A percentile compares a stretch with the other conserved stretches of the same genome.
Evolutionary conservation across 768 basidiomycete species (phyloP).

Genomic region (Podaxis pistillaris): DNA sequence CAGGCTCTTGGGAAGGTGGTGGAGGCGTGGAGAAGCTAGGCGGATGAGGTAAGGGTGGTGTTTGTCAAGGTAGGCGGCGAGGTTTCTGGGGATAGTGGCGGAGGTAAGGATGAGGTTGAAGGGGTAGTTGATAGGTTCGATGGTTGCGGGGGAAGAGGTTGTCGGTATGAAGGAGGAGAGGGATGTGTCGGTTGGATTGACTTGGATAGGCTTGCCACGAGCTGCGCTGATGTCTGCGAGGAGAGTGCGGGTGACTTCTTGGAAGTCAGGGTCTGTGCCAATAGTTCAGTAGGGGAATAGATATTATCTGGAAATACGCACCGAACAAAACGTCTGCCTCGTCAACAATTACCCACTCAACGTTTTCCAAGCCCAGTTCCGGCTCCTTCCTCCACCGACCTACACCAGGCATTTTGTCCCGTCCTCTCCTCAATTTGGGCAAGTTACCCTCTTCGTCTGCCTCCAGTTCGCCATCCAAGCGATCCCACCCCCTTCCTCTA

Average conservation of each 20-base stretch:
- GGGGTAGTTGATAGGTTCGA: conserved; percentile 52
- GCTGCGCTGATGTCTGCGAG: conserved; percentile 70
- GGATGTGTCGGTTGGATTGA: conserved; percentile 19
- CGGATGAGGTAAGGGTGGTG: conserved; percentile 64
- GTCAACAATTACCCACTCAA: conserved; percentile 91
- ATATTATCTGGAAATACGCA: conserved; percentile 29
- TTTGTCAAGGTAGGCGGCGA: conserved; percentile 59
- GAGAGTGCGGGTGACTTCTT: conserved; percentile 66
- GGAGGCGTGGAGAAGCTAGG: conserved; percentile 79
- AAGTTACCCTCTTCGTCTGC: conserved; percentile 18
- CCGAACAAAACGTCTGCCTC: conserved; percentile 92
- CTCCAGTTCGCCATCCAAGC: conserved; percentile 20
- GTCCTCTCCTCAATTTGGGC: conserved; percentile 13
- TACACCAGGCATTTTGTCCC: conserved; percentile 35
- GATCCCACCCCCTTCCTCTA: conserved; percentile 54
- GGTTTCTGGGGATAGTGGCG: conserved; percentile 83
- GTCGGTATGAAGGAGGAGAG: conserved; percentile 21
- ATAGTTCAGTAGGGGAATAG: not conserved
- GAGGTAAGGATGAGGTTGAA: conserved; percentile 82
- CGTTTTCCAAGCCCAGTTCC: conserved; percentile 59
- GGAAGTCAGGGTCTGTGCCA: conserved; percentile 74
- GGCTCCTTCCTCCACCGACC: conserved; percentile 43
- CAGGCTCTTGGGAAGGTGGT: conserved; percentile 71
- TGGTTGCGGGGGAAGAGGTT: conserved; percentile 13
- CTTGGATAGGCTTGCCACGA: conserved; percentile 45